Conservation (phyloP, 2,329 filamentous ascomycete genomes). For the Dactylellina parvicollis region DNA sequence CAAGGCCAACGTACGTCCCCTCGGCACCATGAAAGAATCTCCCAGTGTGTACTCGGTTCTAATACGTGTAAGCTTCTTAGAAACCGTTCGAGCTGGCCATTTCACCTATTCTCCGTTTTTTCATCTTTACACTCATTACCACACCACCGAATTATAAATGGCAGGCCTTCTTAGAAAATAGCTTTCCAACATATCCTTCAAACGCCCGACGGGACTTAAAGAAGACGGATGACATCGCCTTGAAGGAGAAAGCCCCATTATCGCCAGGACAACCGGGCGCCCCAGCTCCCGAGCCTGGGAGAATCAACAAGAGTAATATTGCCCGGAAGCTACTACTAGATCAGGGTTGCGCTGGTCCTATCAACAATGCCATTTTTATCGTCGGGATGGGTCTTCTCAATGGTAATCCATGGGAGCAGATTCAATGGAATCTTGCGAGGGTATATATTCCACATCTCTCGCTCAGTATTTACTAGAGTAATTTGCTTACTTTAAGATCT, state of each 20-base stretch:
- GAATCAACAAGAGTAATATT: slow-evolving; percentile 63
- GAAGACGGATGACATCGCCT: slow-evolving; percentile 43
- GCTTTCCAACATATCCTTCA: slow-evolving; percentile 65
- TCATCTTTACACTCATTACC: slow-evolving; percentile 66
- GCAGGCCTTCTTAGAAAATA: slow-evolving; percentile 68
- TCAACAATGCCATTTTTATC: slow-evolving; percentile 70
- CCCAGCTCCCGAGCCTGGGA: slow-evolving; percentile 26
- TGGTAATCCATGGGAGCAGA: slow-evolving; percentile 59
- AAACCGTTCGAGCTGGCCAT: slow-evolving; percentile 64
- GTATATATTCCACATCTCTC: slow-evolving; percentile 56
- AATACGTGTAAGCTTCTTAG: slow-evolving; percentile 56
- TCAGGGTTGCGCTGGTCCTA: slow-evolving; percentile 68
- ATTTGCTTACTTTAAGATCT: not conserved
- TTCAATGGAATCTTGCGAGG: slow-evolving; percentile 60
- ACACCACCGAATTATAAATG: slow-evolving; percentile 70
- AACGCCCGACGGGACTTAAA: slow-evolving; percentile 25
- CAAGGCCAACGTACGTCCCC: slow-evolving; percentile 62
- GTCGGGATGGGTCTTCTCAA: slow-evolving; percentile 66
- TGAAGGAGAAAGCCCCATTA: slow-evolving; percentile 37
- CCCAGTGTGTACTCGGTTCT: slow-evolving; percentile 4
- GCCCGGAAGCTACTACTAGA: slow-evolving; percentile 69
- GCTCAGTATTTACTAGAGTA: not conserved
- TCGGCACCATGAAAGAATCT: too few relatives aligned
- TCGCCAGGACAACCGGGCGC: slow-evolving; percentile 10
- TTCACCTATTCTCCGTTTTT: slow-evolving; percentile 67